Percentiles rank a stretch among this genome's conserved stretches.
Evolutionary conservation across 768 basidiomycete species (phyloP).

Genomic region (Pleurotus sapidus): DNA sequence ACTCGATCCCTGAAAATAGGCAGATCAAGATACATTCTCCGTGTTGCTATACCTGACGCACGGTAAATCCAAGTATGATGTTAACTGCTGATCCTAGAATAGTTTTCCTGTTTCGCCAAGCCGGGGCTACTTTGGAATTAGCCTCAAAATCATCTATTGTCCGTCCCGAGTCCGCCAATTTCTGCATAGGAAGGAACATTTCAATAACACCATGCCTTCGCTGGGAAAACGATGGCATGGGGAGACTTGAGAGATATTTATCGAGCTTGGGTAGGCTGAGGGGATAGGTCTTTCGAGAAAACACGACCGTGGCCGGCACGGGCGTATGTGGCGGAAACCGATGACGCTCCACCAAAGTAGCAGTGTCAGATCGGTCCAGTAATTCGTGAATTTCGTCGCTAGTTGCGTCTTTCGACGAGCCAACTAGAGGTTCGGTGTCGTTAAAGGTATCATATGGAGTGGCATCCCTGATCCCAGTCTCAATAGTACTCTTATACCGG

Average conservation of each 20-base stretch:
- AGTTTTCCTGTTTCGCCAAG: slow-evolving; percentile 53
- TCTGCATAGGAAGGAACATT: slow-evolving; percentile 67
- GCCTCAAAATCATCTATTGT: slow-evolving; percentile 59
- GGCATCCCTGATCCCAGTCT: no score
- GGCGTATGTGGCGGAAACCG: slow-evolving; percentile 33
- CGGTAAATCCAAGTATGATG: slow-evolving; percentile 52
- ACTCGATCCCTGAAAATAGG: slow-evolving; percentile 56
- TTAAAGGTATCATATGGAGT: not conserved
- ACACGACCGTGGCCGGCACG: slow-evolving; percentile 53
- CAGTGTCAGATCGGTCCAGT: not conserved
- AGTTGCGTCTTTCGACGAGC: not conserved
- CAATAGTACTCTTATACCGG: no score
- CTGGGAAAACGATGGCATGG: slow-evolving; percentile 39
- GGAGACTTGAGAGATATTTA: slow-evolving; percentile 46
- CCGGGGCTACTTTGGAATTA: slow-evolving; percentile 44
- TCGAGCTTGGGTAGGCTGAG: slow-evolving; percentile 65
- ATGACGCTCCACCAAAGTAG: slow-evolving; percentile 6
- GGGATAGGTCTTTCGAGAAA: slow-evolving; percentile 55
- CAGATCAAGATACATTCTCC: not conserved
- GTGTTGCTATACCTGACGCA: slow-evolving; percentile 26
- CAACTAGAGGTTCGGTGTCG: not conserved
- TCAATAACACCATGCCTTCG: slow-evolving; percentile 13
- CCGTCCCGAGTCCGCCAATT: slow-evolving; percentile 41
- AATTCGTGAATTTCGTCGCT: not conserved
- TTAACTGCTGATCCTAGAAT: slow-evolving; percentile 47